Conservation (phyloP, 2,329 filamentous ascomycete genomes). For the Claviceps sp. region DNA sequence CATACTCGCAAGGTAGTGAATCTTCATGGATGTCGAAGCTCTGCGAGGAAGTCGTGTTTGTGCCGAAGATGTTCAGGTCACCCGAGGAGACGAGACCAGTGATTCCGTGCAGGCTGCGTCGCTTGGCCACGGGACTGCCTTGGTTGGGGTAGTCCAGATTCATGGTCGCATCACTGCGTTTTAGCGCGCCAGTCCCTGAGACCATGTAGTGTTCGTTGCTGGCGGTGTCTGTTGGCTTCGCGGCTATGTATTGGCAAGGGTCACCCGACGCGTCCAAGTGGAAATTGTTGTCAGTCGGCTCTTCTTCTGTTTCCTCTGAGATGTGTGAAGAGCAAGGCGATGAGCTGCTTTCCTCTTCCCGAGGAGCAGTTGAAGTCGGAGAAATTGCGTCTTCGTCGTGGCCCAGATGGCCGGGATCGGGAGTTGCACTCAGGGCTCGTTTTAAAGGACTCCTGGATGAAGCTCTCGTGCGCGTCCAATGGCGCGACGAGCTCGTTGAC, state of each 20-base stretch:
- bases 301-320: slow-evolving; percentile 32
- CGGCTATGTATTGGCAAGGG: slow-evolving; percentile 35
- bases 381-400: slow-evolving; percentile 31
- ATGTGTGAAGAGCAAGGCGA: slow-evolving; percentile 21
- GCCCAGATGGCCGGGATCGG: slow-evolving; percentile 55
- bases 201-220: slow-evolving; percentile 21
- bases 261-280: slow-evolving; percentile 41
- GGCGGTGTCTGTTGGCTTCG: slow-evolving; percentile 34
- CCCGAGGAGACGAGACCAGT: slow-evolving; percentile 42
- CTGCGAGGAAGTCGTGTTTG: slow-evolving; percentile 26
- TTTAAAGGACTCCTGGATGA: slow-evolving; percentile 74
- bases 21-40: slow-evolving; percentile 42
- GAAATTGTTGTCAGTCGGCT: slow-evolving; percentile 38
- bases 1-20: slow-evolving; percentile 33
- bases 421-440: slow-evolving; percentile 56
- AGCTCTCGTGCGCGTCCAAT: slow-evolving; percentile 48
- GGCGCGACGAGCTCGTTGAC: slow-evolving; percentile 34
- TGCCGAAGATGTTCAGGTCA: slow-evolving; percentile 67
- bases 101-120: slow-evolving; percentile 71
- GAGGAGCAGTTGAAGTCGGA: slow-evolving; percentile 13
- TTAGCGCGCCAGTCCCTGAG: slow-evolving; percentile 60
- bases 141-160: slow-evolving; percentile 66
- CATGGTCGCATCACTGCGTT: slow-evolving; percentile 84
- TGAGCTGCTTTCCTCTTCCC: slow-evolving; percentile 30
- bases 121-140: slow-evolving; percentile 80